Percentiles rank a stretch among this genome's conserved stretches.
These are phyloP conservation scores for Amaranthus cruentus DNA, from an alignment of 148 eudicot species.

Conservation along the genomic window DNA sequence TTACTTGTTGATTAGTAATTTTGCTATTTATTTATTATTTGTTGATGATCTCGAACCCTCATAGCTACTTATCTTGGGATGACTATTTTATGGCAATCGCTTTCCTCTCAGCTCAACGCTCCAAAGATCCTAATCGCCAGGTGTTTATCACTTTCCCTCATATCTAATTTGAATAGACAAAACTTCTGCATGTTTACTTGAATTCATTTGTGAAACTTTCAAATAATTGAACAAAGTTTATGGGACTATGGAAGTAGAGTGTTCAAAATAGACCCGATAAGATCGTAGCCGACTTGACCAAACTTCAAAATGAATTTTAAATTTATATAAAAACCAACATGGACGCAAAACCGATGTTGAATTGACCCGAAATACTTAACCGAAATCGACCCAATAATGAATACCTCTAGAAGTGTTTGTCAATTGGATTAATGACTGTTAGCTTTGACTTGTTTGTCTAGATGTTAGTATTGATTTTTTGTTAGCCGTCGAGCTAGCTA, in stretches of 20 bases:
- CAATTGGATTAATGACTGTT: too few relatives aligned
- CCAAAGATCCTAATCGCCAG: constrained; percentile 96
- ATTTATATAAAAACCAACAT: too few relatives aligned
- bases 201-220: background rate
- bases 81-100: constrained; percentile 97
- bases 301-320: background rate
- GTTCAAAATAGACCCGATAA: too few relatives aligned
- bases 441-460: background rate
- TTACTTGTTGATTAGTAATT: too few relatives aligned
- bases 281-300: background rate
- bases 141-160: constrained; percentile 24
- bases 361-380: too few relatives aligned
- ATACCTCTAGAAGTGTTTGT: too few relatives aligned
- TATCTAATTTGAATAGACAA: background rate
- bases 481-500: background rate
- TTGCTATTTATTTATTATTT: too few relatives aligned
- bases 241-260: too few relatives aligned
- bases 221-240: too few relatives aligned
- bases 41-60: too few relatives aligned
- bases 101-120: constrained; percentile 87
- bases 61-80: constrained; percentile 89
- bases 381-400: too few relatives aligned
- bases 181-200: background rate
- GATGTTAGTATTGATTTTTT: background rate
- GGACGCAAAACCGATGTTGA: too few relatives aligned